Base-by-base conservation (phyloP, 306 rosid species). In the Corylus heterophylla region DNA sequence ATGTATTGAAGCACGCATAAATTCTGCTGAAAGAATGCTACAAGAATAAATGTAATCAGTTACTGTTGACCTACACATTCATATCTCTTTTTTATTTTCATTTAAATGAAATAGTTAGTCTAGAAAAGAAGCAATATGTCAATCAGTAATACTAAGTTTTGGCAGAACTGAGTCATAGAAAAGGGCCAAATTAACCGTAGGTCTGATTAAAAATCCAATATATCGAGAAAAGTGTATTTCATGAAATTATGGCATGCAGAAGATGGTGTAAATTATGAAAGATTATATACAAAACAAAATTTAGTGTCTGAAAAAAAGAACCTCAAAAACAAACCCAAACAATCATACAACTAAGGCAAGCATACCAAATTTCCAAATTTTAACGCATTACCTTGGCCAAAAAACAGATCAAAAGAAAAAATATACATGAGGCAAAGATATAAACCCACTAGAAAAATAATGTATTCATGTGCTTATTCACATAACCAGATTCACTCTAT, bases 11-110 rank as follows among this genome's bases (percentile, higher is more conserved):
- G 89, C 81, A 78, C 86, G 92, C 87, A 96, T 83, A 87, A 96
- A 96, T 82, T 96, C 99, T 77, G 97, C 93, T 17, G 98, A 91
- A 88, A 96, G 99, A 90, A 96, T 96, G 91, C 99, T 96, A 84
- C 93, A 89, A 85, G 82, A 89, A 83, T 50, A 91, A 84, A 87
- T 73, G 75, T 75, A 91, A 86, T 77, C 73, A 79, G 84, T 87
- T 78, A 89, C 82, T 76, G 74, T 68, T 78, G 49, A 44, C 55
- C 20, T 2, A 13, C 44, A 76, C 18, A 71, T 56, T 42, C 70
- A 44, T 10, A 12, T 27, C 45, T 61, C 67, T 54, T 67, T 69
- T 17, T 37, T 45, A 59, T 56, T 42, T 37, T 48, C 44, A 68
- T 12, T 13, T n/a, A 4, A 63, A 14, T 2, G 22, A 63, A 63